Evolutionary conservation across 2,329 filamentous ascomycete species (phyloP), one percentile per base, ranked within the genome.

Genomic region (Coleophoma cylindrospora): DNA sequence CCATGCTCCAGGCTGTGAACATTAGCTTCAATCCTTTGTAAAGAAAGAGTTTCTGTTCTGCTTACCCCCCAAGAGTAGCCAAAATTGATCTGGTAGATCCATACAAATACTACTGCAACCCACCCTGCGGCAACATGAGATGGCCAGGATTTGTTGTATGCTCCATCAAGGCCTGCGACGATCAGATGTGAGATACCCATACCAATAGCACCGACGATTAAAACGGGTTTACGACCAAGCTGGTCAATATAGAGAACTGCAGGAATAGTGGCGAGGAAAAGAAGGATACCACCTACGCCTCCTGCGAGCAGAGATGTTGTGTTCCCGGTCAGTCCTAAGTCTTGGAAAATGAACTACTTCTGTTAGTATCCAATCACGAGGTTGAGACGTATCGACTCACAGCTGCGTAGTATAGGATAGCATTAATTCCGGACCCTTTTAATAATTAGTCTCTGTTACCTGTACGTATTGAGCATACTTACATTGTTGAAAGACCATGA

Each of bases 211-310:
- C 86, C 83, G 17, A 79, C 68, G 3, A 77, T 73, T 2, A 86
- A 70, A 1, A 83, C 73, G 0, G 79, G 77, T 58, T 81, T 81
- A 13, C 82, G 75, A 7, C 82, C 83, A 8, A 80, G 66, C 21
- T 76, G 75, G 60, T 86, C 83, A 50, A 85, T 77, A 63, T 75
- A 85, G 6, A 84, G 67, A 3, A 86, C 80, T 1, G 81, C 75
- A 0, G 83, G 82, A 34, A 86, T 38, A n/a, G 36, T 38, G 13
- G 36, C 36, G 12, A 38, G 7, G 15, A 38, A 38, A 14, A 38
- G 13, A 14, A 38, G 14, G 15, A 38, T 38, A n/a, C 36, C 36
- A 14, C 13, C 36, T 17, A 38, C 36, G 5, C 36, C 36, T 17
- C 14, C 15, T n/a, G 36, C 36, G 5, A 38, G 36, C 13, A 38